A percentile compares a stretch with the other conserved stretches of the same genome.
Conservation (phyloP, 164 flowering plant species). For the Umbilicus rupestris region DNA sequence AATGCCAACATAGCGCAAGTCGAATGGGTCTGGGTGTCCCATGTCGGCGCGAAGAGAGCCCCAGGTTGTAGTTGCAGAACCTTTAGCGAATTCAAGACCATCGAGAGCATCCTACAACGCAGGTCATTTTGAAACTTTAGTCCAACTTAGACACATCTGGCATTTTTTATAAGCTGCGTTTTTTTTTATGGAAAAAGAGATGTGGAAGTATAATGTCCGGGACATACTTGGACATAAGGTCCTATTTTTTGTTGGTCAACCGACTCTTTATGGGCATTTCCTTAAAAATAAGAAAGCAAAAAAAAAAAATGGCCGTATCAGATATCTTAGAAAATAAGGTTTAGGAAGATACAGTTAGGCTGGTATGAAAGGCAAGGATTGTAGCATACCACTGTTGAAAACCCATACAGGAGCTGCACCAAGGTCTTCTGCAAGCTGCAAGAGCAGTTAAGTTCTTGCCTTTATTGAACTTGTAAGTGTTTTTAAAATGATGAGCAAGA, state of each 20-base stretch:
- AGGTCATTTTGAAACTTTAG: too few species aligned
- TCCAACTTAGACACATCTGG: too few species aligned
- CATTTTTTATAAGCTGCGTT: too few species aligned
- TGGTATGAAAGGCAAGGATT: conserved; percentile 51
- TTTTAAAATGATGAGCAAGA: not conserved
- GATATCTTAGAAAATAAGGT: too few species aligned
- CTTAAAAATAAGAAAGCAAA: too few species aligned
- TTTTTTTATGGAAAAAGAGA: too few species aligned
- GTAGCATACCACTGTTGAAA: conserved; percentile 88
- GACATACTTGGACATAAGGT: conserved; percentile 71
- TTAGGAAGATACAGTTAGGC: too few species aligned
- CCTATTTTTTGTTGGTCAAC: too few species aligned
- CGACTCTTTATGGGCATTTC: too few species aligned
- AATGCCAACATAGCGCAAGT: conserved; percentile 68
- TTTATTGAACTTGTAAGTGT: too few species aligned
- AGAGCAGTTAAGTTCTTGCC: too few species aligned
- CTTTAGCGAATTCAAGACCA: conserved; percentile 86
- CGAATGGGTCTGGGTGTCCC: conserved; percentile 93
- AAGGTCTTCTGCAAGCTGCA: conserved; percentile 83
- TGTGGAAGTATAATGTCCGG: conserved; percentile 13
- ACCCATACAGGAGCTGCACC: conserved; percentile 81
- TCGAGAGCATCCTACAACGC: conserved; percentile 67
- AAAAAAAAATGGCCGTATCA: too few species aligned
- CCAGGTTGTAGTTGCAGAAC: conserved; percentile 61
- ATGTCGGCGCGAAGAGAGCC: conserved; percentile 84